Evolutionary conservation across 2,329 filamentous ascomycete species (phyloP).

Genomic region (Botrytis aclada): DNA sequence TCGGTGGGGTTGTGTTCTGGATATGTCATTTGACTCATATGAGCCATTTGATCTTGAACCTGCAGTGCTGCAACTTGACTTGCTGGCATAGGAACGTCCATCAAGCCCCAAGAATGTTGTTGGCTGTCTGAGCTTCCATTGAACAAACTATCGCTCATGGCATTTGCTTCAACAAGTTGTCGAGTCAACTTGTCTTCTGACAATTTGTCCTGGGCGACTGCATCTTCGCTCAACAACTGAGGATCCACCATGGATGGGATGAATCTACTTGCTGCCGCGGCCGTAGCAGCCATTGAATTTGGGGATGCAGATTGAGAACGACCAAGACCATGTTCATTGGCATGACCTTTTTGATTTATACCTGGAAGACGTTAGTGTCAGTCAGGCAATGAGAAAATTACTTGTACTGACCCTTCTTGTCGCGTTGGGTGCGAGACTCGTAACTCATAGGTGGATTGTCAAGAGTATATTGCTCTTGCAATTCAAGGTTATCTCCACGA

Average conservation of each 20-base stretch:
- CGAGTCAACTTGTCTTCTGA: slow-evolving; percentile 29
- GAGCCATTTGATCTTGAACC: slow-evolving; percentile 13
- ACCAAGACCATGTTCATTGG: neutral
- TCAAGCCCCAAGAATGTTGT: slow-evolving; percentile 32
- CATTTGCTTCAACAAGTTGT: slow-evolving; percentile 29
- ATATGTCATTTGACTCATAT: slow-evolving; percentile 25
- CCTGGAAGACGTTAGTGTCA: slow-evolving; percentile 9
- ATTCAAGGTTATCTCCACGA: slow-evolving; percentile 43
- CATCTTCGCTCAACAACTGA: slow-evolving; percentile 34
- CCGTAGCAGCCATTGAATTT: slow-evolving; percentile 34
- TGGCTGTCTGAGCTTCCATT: slow-evolving; percentile 25
- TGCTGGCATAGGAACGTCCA: slow-evolving; percentile 23
- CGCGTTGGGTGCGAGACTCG: slow-evolving; percentile 41
- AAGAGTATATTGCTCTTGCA: slow-evolving; percentile 58
- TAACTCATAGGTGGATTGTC: slow-evolving; percentile 54
- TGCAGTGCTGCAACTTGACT: slow-evolving; percentile 12
- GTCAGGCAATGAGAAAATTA: neutral
- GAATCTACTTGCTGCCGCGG: slow-evolving; percentile 34
- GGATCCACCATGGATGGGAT: slow-evolving; percentile 38
- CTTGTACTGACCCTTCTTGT: slow-evolving; percentile 41
- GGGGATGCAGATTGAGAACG: slow-evolving; percentile 32
- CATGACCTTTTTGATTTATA: neutral
- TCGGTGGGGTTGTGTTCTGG: slow-evolving; percentile 26
- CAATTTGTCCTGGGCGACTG: slow-evolving; percentile 24
- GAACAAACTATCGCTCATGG: slow-evolving; percentile 27